Base-by-base conservation (phyloP, 2,329 filamentous ascomycete species). In the Pseudocercospora eumusae region DNA sequence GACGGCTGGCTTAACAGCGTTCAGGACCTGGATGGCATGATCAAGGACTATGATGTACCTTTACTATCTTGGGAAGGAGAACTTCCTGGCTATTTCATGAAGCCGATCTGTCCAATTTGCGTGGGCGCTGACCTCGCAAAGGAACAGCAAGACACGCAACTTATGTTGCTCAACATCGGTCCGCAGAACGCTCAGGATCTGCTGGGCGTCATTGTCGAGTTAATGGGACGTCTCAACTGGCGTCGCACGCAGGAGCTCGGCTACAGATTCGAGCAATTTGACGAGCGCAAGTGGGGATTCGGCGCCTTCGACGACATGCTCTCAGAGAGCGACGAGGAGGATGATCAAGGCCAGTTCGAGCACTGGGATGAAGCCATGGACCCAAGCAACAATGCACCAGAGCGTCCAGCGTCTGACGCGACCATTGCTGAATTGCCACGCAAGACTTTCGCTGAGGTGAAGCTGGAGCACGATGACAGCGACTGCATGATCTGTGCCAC, bases 201-300 rank as follows among this genome's bases (percentile, higher is more conserved):
- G 1, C 21, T 69, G 27, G 59, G 44, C 5, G 52, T 56, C 6
- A 40, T 69, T 10, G 6, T 66, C n/a, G 62, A 66, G 13, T 70
- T 64, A 42, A 33, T 58, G 13, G 52, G 28, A 21, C 42, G 56
- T n/a, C 57, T 71, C 42, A 67, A 65, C 31, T 15, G 18, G 15
- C 64, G 65, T 31, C 69, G 69, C 25, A 62, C 65, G 31, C 8
- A 52, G 15, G 36, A 55, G 13, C 55, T 67, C 6, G 63, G 64
- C 21, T 68, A 70, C 49, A n/a, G 44, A 4, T 68, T 68, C 63
- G 36, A 53, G 15, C 69, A 73, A 23, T 69, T 70, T 47, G 70
- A 73, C 44, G 70, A 72, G 68, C 66, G 70, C 11, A 61, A 69
- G 56, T 72, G 69, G 68, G 69, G 68, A 9, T 53, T 62, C 13